Base-by-base conservation (phyloP, 805 yeast genomes). In the Zygotorulaspora florentina region DNA sequence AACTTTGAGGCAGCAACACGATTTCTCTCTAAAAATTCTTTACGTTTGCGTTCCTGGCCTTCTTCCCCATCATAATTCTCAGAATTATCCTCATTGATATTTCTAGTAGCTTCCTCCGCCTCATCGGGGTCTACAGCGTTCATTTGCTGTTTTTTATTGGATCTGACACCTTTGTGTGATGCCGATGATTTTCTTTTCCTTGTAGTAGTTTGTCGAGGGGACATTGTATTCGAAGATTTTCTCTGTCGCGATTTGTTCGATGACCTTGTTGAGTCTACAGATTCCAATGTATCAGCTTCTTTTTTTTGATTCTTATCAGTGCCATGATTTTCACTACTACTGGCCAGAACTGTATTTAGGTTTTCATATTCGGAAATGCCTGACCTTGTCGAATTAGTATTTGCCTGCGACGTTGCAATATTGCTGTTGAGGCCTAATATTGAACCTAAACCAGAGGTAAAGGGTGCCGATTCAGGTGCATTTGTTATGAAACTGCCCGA, bases 1-100 rank as follows among this genome's bases (percentile, higher is more conserved):
- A 98, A 93, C 62, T 89, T 90, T 18, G 93, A 81, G 0, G 99
- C 99, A 0, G 99, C 99, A 8, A 93, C 80, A 47, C 99, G 75
- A 65, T 93, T 93, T 52, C 98, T 75, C 62, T 93, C 99, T 53
- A 93, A 67, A 58, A 80, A 91, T 60, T 73, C 83, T 62, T 75
- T 80, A 52, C 90, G 77, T 38, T 57, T 64, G n/a, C 58, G 59
- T 59, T 86, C 88, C 68, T 83, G 77, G 67, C 87, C 96, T 20
- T 20, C 36, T 71, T 86, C 65, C 68, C 86, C 46, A 77, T 77
- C 13, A 73, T 78, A 45, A 3, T 29, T 40, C 13, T 39, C 47
- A 8, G 40, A 39, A 27, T 16, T 30, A 36, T 39, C 38, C 18
- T 29, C 46, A 25, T 26, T 43, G 3, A 29, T 26, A 12, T 43